Evolutionary conservation across 305 asterid species (phyloP).

Genomic region (Euphrasia arctica): DNA sequence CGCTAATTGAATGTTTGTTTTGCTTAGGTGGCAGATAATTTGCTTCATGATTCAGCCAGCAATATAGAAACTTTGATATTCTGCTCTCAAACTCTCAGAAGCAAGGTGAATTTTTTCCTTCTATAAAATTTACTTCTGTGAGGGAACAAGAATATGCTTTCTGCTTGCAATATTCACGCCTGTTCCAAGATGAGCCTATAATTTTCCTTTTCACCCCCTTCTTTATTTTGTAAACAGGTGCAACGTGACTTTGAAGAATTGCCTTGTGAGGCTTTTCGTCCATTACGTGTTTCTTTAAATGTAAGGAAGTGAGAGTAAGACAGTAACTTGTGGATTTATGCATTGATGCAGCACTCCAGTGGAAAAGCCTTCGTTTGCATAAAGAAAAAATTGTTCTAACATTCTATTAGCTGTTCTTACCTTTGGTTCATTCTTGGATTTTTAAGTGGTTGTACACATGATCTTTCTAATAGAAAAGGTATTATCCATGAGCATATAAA

Average conservation of each 20-base stretch:
- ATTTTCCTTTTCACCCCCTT: constrained; percentile 2
- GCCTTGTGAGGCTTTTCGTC: constrained; percentile 92
- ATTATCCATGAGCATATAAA: constrained; percentile 5
- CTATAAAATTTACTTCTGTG: not conserved
- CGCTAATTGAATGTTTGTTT: constrained; percentile 24
- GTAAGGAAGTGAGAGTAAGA: constrained; percentile 46
- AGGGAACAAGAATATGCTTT: constrained; percentile 1
- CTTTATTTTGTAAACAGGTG: constrained; percentile 51
- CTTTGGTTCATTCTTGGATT: constrained; percentile 23
- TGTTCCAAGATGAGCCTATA: not conserved
- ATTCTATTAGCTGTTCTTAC: constrained; percentile 7
- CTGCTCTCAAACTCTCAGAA: constrained; percentile 98
- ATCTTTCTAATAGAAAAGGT: constrained; percentile 2
- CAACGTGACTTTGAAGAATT: constrained; percentile 99
- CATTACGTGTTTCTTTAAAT: constrained; percentile 81
- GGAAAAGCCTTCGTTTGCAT: constrained; percentile 17
- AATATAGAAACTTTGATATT: constrained; percentile 89
- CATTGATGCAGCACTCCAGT: not conserved
- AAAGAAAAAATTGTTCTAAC: constrained; percentile 16
- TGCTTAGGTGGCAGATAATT: constrained; percentile 93
- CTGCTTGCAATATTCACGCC: constrained; percentile 13
- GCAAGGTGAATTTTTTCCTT: constrained; percentile 61
- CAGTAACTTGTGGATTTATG: constrained; percentile 20
- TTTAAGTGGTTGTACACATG: constrained; percentile 13
- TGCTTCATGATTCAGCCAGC: constrained; percentile 91